Base-by-base conservation (phyloP, 441 rosid genomes). In the Brassica hybrid region DNA sequence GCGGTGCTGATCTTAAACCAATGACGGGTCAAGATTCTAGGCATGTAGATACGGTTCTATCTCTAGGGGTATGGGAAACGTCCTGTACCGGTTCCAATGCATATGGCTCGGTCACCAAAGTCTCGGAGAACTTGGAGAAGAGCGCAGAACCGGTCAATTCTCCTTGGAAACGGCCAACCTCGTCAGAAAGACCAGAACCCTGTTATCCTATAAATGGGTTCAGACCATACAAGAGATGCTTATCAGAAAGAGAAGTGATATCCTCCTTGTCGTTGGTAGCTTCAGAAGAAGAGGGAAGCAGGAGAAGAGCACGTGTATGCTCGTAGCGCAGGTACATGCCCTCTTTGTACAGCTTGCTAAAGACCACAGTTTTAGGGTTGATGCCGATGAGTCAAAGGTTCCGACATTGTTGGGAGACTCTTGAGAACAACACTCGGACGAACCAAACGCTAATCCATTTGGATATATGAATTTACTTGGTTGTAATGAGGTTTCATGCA, bases 171-270 rank as follows among this genome's bases (percentile, higher is more conserved):
- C 69, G 19, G 52, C 25, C 75, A 38, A 38, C 16, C 75, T 67
- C 69, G 7, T 66, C 59, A 57, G 80, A 58, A 25, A 80, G 48
- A 36, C 52, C 4, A 57, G 79, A 61, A 10, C 58, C 74, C 2
- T 68, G 62, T 10, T 71, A 77, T 67, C 12, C 5, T 43, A 16
- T 23, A 1, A 84, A 73, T 72, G 92, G 91, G 43, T 87, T 86
- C 67, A 87, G 85, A 43, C 91, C 93, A 11, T 86, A 86, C 83
- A 91, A 88, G 85, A 86, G 93, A 82, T 89, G 94, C 81, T 76
- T 84, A n/a, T 81, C 79, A 1, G 88, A 84, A 59, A 80, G 85
- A 77, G 89, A 87, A 34, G 63, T 78, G 16, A 83, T 79, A n/a
- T 88, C 88, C 4, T 62, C 85, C 0, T 73, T 79, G 4, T 65